Percentiles rank a stretch among this genome's conserved stretches.
phyloP scores from a whole-genome alignment of 2,329 filamentous ascomycete species.

The Aspergillus vadensis region DNA sequence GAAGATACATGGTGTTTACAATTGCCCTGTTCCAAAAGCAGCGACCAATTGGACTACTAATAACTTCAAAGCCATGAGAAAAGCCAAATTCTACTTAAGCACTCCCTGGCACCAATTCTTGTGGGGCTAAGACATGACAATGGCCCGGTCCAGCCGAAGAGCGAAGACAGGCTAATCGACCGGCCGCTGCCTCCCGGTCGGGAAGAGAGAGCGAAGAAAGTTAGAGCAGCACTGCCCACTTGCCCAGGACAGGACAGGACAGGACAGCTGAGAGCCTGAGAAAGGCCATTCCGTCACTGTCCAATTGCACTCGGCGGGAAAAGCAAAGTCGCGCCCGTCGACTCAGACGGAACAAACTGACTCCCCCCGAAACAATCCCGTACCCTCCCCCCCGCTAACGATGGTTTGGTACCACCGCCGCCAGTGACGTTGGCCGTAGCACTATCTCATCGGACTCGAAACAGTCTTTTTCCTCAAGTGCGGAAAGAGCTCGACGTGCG shows the following conservation, averaged over 20 bases:
- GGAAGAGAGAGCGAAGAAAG: background rate
- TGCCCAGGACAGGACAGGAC: background rate
- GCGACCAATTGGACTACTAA: background rate
- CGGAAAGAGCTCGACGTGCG: background rate
- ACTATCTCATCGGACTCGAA: constrained; percentile 5
- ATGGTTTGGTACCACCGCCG: constrained; percentile 14
- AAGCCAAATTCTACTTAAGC: no score
- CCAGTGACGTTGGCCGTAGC: constrained; percentile 16
- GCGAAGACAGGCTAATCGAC: background rate
- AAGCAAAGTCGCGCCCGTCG: no score
- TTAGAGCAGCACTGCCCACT: constrained; percentile 5
- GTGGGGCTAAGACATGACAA: background rate
- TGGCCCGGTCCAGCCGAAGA: constrained; percentile 4
- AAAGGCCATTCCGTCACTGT: background rate
- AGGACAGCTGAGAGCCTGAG: no score
- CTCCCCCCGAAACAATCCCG: constrained; percentile 3
- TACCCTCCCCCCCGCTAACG: constrained; percentile 15
- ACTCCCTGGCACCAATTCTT: no score
- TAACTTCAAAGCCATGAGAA: background rate
- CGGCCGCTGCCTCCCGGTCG: background rate
- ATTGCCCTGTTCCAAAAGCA: background rate
- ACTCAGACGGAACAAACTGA: no score
- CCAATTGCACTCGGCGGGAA: constrained; percentile 6
- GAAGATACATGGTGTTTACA: no score
- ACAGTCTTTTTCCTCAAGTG: background rate